These are phyloP conservation scores for Niveomyces coronatus DNA, from an alignment of 2,329 filamentous ascomycete genomes.

Conservation along the genomic window DNA sequence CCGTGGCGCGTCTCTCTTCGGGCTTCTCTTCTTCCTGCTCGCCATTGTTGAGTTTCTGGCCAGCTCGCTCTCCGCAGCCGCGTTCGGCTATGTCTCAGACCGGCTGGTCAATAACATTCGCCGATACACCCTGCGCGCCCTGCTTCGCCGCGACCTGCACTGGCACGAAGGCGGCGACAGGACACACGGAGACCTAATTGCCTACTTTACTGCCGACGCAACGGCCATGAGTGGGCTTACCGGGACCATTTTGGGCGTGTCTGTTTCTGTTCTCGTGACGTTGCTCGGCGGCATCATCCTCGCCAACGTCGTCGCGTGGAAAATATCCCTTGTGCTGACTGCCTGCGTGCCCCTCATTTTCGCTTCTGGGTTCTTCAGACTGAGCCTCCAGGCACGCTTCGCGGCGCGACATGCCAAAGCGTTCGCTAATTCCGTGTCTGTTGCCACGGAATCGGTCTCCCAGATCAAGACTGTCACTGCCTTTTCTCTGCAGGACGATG, in stretches of 20 bases:
- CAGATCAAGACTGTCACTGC: conserved; percentile 50
- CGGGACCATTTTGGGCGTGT: conserved; percentile 53
- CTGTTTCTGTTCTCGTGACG: conserved; percentile 53
- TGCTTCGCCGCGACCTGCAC: conserved; percentile 52
- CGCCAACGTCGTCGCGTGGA: conserved; percentile 59
- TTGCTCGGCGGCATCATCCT: conserved; percentile 53
- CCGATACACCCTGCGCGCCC: conserved; percentile 46
- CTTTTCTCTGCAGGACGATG: conserved; percentile 30
- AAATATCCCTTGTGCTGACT: conserved; percentile 57
- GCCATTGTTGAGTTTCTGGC: conserved; percentile 32
- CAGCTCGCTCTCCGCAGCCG: conserved; percentile 42
- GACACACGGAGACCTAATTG: conserved; percentile 46
- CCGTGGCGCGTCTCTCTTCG: conserved; percentile 29
- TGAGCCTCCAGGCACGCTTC: conserved; percentile 45
- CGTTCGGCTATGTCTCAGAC: conserved; percentile 38
- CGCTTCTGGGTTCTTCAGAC: conserved; percentile 52
- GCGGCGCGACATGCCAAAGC: conserved; percentile 49
- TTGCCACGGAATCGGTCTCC: conserved; percentile 52
- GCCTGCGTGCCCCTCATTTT: conserved; percentile 54
- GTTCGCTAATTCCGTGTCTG: conserved; percentile 47
- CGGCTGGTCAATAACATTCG: conserved; percentile 48
- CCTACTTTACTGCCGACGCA: conserved; percentile 54
- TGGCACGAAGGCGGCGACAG: conserved; percentile 55
- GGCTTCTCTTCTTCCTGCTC: conserved; percentile 41
- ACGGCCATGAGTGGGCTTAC: conserved; percentile 51